These are phyloP conservation scores for Ochetophila trinervis DNA, from an alignment of 306 rosid species.

Conservation along the genomic window DNA sequence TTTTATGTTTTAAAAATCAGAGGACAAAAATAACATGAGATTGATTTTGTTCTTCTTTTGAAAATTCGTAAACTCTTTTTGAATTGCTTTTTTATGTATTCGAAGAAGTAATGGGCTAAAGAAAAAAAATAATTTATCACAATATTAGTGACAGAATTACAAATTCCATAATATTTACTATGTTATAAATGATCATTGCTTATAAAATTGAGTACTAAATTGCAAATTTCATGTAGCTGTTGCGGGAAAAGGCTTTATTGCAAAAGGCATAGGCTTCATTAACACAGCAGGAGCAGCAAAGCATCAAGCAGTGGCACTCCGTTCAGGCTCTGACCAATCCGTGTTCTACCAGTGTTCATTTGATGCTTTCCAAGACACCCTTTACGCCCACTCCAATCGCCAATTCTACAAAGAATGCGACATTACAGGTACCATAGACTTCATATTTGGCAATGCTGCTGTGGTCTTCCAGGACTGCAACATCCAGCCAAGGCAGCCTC, in stretches of 20 bases:
- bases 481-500: constrained; percentile 70
- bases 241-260: constrained; percentile 77
- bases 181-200: no score
- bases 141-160: no score
- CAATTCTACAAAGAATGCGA: constrained; percentile 87
- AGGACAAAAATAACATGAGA: neutral
- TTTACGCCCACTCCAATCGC: constrained; percentile 86
- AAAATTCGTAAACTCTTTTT: no score
- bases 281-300: constrained; percentile 79
- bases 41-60: neutral
- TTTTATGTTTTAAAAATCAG: neutral
- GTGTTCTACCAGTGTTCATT: constrained; percentile 68
- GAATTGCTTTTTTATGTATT: no score
- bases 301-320: constrained; percentile 89
- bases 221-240: constrained; percentile 49
- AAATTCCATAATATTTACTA: no score
- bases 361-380: constrained; percentile 76
- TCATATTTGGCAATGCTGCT: constrained; percentile 91
- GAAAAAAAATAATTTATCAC: no score
- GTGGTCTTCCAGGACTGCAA: constrained; percentile 69
- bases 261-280: constrained; percentile 62
- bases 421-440: constrained; percentile 77
- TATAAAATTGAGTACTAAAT: neutral
- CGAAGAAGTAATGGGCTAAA: no score
- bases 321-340: constrained; percentile 77